Base-by-base conservation (phyloP, 202 grass and related monocot species). In the Carex arenaria region DNA sequence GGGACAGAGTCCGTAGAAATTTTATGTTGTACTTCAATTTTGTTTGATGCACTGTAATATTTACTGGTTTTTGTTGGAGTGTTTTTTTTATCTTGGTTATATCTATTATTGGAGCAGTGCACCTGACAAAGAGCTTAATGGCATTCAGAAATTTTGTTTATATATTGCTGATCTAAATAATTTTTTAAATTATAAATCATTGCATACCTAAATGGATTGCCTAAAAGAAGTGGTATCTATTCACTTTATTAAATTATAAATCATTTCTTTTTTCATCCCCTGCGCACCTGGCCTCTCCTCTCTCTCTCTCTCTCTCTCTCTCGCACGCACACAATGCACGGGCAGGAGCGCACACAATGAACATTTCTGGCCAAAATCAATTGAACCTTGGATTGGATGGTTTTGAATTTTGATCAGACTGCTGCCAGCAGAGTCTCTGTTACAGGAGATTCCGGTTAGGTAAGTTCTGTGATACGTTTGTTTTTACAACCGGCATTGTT, bases 1-100 rank as follows among this genome's bases (percentile, higher is more conserved):
- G 11, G 38, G 5, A 28, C 22, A 10, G 65, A 31, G 22, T 53
- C 65, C 19, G 5, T 51, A 15, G 45, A 56, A 55, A 13, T 36
- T 7, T 64, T 80, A 49, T 26, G 32, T 23, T 65, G 22, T 73
- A 65, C 45, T 59, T 52, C 42, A 20, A 11, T 75, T 31, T 76
- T 45, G 38, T 85, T 49, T 85, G 51, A 57, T 40, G 55, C 56
- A 74, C 10, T 12, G 12, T 84, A 64, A 13, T 75, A 73, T 73
- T 85, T 78, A 17, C 7, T 82, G 20, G 8, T 38, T 69, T 67
- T 55, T 19, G 11, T 54, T 53, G 79, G 61, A 34, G 12, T 62
- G 32, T 64, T 49, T 51, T 51, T 51, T 49, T 55, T 51, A 14
- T 31, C 45, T 54, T 32, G 12, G 51, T 54, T 28, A 15, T 12